Evolutionary conservation across 352 stramenopile species (phyloP), one percentile per base, ranked within the genome.

Genomic region (Pythium aphanidermatum): DNA sequence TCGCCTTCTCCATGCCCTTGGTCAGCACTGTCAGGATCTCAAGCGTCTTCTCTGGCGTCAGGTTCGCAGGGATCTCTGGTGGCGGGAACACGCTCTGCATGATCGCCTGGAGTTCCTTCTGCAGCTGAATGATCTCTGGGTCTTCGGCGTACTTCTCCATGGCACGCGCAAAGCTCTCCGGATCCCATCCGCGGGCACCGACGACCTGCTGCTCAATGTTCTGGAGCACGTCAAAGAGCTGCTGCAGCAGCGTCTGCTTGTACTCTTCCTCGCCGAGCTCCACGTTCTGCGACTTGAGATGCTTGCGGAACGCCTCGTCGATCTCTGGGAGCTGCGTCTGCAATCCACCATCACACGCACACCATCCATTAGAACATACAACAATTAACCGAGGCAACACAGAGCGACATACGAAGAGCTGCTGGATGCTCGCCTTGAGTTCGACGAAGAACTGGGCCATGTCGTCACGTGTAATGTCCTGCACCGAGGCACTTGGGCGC

Each of bases 191-290:
- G 29, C 78, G 78, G 42, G 73, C 67, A 27, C 46, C 63, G n/a
- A 87, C 64, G 30, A 90, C 62, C 58, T 70, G 44, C 43, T 71
- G 51, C 67, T 90, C 78, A 30, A 87, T 58, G 14, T 51, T 63
- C 46, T 90, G 72, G 58, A 90, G 80, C 57, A 74, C 75, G 40
- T 83, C 60, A 55, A 83, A 90, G 46, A 90, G 50, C 58, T 90
- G 73, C 59, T 77, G 64, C 46, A 85, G 64, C 48, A 86, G 63
- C 23, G 69, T 66, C 46, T 87, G 78, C 64, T 86, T 70, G 58
- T 86, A 83, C 51, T 87, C 68, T n/a, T 60, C 71, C 21, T 90
- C 78, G 28, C 62, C 67, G 9, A 85, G 46, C 50, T 83, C 60
- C 1, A 81, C 63, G 44, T 78, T 83, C 60, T 86, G 80, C 21